phyloP scores from a whole-genome alignment of 2,329 filamentous ascomycete genomes.

The Aspergillus luchuensis region DNA sequence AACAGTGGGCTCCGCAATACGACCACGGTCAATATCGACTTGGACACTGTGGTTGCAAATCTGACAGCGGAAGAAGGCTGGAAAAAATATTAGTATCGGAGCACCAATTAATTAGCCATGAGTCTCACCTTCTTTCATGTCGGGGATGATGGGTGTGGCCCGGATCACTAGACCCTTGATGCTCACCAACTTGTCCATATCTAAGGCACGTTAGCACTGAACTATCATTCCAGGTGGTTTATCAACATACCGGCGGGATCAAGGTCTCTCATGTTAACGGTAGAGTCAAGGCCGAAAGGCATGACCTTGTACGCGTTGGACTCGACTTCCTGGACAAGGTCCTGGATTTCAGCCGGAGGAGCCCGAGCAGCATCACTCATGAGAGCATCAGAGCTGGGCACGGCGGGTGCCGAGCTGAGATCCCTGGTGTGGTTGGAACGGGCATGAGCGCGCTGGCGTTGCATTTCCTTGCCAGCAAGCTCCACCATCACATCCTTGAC shows the following conservation, averaged over 20 bases:
- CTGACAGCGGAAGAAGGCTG: slow-evolving; percentile 92
- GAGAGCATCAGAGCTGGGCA: slow-evolving; percentile 73
- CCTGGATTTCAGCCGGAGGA: slow-evolving; percentile 58
- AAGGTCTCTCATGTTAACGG: slow-evolving; percentile 88
- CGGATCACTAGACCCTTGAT: slow-evolving; percentile 96
- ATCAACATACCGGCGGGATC: slow-evolving; percentile 73
- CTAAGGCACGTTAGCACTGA: slow-evolving; percentile 45
- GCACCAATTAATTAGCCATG: not conserved
- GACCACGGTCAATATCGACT: slow-evolving; percentile 90
- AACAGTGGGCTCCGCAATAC: slow-evolving; percentile 89
- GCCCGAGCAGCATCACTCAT: slow-evolving; percentile 48
- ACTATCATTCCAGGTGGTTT: not conserved
- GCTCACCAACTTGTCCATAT: slow-evolving; percentile 94
- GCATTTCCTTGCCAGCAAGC: slow-evolving; percentile 77
- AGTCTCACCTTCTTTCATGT: slow-evolving; percentile 83
- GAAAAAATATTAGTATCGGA: not conserved
- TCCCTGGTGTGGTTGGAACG: slow-evolving; percentile 52
- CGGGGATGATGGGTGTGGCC: slow-evolving; percentile 92
- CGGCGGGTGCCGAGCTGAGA: slow-evolving; percentile 72
- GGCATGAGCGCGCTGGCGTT: slow-evolving; percentile 63
- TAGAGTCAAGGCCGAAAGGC: slow-evolving; percentile 82
- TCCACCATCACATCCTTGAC: slow-evolving; percentile 94
- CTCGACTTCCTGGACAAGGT: slow-evolving; percentile 75
- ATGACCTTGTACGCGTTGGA: slow-evolving; percentile 80
- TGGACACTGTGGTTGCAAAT: slow-evolving; percentile 89